phyloP scores from a whole-genome alignment of 2,329 filamentous ascomycete genomes.

The Colletotrichum caudatum region DNA sequence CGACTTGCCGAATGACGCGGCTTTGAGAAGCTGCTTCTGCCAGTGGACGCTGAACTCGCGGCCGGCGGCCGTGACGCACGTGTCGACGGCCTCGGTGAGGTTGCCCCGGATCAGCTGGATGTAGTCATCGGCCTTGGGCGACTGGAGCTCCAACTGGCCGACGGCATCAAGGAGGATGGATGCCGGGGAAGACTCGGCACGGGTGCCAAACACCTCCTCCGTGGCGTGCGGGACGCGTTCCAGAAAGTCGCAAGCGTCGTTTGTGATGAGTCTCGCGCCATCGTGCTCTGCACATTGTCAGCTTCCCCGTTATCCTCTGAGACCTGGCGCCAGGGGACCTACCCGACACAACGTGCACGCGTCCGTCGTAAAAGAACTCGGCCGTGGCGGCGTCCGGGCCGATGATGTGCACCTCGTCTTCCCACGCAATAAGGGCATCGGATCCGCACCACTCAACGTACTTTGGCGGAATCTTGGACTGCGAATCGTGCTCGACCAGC shows the following conservation, averaged over 20 bases:
- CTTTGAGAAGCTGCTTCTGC: slow-evolving; percentile 96
- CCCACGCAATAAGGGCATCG: slow-evolving; percentile 95
- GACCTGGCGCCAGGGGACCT: slow-evolving; percentile 48
- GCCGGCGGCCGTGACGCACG: slow-evolving; percentile 91
- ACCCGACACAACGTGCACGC: slow-evolving; percentile 90
- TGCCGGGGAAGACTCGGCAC: slow-evolving; percentile 88
- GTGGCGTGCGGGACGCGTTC: slow-evolving; percentile 90
- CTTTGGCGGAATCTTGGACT: slow-evolving; percentile 84
- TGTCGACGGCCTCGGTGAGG: slow-evolving; percentile 92
- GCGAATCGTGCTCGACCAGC: slow-evolving; percentile 90
- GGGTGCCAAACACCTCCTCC: slow-evolving; percentile 88
- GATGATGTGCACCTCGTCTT: slow-evolving; percentile 95
- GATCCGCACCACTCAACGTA: slow-evolving; percentile 97
- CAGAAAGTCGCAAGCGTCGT: slow-evolving; percentile 96
- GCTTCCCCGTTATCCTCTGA: not conserved
- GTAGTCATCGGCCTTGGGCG: slow-evolving; percentile 96
- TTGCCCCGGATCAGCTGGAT: slow-evolving; percentile 92
- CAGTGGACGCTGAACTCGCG: slow-evolving; percentile 91
- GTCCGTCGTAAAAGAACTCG: slow-evolving; percentile 89
- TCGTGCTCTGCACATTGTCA: slow-evolving; percentile 70
- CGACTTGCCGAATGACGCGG: slow-evolving; percentile 97
- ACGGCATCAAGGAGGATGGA: slow-evolving; percentile 95
- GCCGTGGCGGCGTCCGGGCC: slow-evolving; percentile 83
- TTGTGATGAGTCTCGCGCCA: slow-evolving; percentile 90
- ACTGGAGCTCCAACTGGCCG: slow-evolving; percentile 90